These are phyloP conservation scores for Botrytis hyacinthi DNA, from an alignment of 2,329 filamentous ascomycete genomes.

Conservation along the genomic window DNA sequence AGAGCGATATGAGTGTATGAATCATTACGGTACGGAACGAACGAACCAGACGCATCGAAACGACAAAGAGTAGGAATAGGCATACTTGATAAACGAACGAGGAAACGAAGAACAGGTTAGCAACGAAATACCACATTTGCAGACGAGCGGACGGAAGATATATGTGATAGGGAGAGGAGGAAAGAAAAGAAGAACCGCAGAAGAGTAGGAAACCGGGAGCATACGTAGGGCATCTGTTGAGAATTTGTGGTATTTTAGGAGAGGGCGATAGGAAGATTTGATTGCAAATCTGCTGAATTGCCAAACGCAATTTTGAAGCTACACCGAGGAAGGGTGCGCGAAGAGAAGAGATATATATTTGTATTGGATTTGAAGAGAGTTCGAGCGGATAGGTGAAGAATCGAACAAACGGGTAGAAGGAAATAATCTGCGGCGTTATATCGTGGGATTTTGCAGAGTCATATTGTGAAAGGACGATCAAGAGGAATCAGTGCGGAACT, in stretches of 20 bases:
- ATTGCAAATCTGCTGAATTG: neutral
- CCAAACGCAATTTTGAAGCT: neutral
- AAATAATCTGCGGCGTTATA: neutral
- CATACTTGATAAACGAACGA: neutral
- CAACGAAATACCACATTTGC: neutral
- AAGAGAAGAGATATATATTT: neutral
- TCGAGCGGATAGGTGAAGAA: neutral
- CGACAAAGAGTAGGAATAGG: neutral
- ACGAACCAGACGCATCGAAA: neutral
- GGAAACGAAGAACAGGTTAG: neutral
- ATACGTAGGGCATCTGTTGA: neutral
- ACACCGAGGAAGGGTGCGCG: neutral
- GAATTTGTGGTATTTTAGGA: neutral
- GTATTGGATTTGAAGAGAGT: neutral
- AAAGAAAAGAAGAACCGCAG: neutral
- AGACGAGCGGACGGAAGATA: neutral
- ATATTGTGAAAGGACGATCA: neutral
- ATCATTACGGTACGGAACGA: neutral
- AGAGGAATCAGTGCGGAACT: neutral
- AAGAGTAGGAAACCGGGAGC: neutral
- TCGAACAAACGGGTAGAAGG: neutral
- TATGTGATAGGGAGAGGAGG: neutral
- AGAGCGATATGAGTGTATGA: neutral
- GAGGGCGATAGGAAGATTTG: neutral
- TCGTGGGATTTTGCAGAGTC: neutral